Evolutionary conservation across 2,329 filamentous ascomycete species (phyloP).

Genomic region (Parastagonospora avenae): DNA sequence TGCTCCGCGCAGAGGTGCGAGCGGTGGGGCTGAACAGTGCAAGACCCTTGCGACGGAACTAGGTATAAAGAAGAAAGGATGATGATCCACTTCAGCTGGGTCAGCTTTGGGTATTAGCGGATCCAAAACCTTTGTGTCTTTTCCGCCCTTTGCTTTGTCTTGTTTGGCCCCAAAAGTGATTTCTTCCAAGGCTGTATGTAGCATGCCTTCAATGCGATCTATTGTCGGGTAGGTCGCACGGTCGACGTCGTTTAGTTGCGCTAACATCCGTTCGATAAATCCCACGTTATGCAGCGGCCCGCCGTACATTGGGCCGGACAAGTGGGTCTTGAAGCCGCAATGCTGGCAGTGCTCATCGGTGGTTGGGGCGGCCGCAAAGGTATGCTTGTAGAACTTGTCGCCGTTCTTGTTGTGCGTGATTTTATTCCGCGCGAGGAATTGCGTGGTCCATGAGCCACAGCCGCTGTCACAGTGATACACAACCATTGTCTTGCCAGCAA

Average conservation of each 20-base stretch:
- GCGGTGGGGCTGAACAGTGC: conserved; percentile 79
- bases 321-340: conserved; percentile 83
- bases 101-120: conserved; percentile 45
- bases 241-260: conserved; percentile 70
- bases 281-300: conserved; percentile 83
- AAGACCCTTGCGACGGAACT: conserved; percentile 75
- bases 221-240: conserved; percentile 77
- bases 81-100: conserved; percentile 62
- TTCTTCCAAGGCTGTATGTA: conserved; percentile 86
- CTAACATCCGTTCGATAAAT: conserved; percentile 81
- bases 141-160: conserved; percentile 20
- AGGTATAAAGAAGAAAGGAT: conserved; percentile 87
- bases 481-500: conserved; percentile 89
- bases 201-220: conserved; percentile 85
- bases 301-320: conserved; percentile 93
- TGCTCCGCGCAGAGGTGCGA: conserved; percentile 80
- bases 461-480: conserved; percentile 90
- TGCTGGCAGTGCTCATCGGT: conserved; percentile 73
- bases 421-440: conserved; percentile 75
- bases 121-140: conserved; percentile 38
- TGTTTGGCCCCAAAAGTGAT: conserved; percentile 37
- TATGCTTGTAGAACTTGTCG: conserved; percentile 74
- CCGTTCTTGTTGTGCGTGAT: conserved; percentile 71
- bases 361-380: conserved; percentile 72
- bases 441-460: conserved; percentile 89